Evolutionary conservation across 2,329 filamentous ascomycete genomes (phyloP).

Genomic region (Aureobasidium sp.): DNA sequence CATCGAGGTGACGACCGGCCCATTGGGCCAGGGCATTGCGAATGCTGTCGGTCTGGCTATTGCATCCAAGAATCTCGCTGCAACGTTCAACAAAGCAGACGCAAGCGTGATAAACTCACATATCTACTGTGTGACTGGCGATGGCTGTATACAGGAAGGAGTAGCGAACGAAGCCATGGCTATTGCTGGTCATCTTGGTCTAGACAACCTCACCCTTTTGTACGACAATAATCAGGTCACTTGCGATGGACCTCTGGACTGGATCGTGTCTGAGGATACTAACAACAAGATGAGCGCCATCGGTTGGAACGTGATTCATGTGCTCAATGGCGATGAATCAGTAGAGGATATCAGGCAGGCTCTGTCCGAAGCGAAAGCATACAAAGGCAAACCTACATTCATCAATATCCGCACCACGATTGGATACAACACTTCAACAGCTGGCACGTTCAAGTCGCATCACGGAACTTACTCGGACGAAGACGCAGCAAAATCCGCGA

Average conservation of each 20-base stretch:
- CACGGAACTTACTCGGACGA: conserved; percentile 24
- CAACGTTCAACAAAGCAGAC: conserved; percentile 58
- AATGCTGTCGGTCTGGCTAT: conserved; percentile 68
- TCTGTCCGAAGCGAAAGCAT: conserved; percentile 50
- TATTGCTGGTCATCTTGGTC: conserved; percentile 60
- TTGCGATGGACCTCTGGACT: conserved; percentile 63
- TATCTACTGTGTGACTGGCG: conserved; percentile 65
- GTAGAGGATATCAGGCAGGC: conserved; percentile 54
- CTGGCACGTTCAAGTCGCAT: conserved; percentile 35
- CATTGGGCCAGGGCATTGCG: conserved; percentile 66
- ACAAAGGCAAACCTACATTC: conserved; percentile 58
- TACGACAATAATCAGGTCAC: conserved; percentile 70
- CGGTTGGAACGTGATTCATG: conserved; percentile 62
- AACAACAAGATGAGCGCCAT: conserved; percentile 65
- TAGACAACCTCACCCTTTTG: conserved; percentile 64
- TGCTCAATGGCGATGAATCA: conserved; percentile 60
- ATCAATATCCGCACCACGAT: conserved; percentile 67
- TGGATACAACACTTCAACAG: conserved; percentile 53
- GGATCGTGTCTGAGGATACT: conserved; percentile 62
- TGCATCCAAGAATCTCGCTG: conserved; percentile 61
- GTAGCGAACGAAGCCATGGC: conserved; percentile 64
- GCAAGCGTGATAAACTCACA: conserved; percentile 57
- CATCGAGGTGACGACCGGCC: conserved; percentile 66
- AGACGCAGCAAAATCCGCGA: conserved; percentile 10
- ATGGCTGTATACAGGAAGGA: conserved; percentile 66